Conservation (phyloP, 2,329 filamentous ascomycete genomes). For the Claviceps humidiphila region DNA sequence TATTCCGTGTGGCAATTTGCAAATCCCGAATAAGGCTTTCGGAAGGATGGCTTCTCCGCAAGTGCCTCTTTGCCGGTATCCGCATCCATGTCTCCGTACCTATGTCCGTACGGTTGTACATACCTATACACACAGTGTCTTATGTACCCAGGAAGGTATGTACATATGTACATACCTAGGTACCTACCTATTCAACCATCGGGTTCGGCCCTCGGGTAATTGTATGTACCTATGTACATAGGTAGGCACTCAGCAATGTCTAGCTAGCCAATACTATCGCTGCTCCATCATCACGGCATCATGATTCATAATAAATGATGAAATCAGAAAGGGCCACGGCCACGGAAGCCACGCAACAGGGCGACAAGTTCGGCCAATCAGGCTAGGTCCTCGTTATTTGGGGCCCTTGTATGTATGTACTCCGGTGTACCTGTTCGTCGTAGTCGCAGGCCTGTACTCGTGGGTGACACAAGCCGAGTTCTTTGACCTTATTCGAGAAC, state of each 20-base stretch:
- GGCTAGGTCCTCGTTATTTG: neutral
- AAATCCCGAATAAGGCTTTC: neutral
- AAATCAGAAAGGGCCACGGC: neutral
- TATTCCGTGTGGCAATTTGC: too few relatives aligned
- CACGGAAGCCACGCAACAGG: too few relatives aligned
- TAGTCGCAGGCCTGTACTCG: neutral
- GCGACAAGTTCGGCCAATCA: neutral
- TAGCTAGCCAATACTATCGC: neutral
- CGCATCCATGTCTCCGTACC: neutral
- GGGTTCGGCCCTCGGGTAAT: too few relatives aligned
- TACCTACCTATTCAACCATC: too few relatives aligned
- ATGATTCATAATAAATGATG: too few relatives aligned
- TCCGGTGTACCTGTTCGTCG: neutral
- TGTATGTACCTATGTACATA: too few relatives aligned
- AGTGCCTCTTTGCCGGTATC: neutral
- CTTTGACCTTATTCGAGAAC: too few relatives aligned
- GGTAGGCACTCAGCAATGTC: too few relatives aligned
- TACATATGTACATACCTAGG: too few relatives aligned
- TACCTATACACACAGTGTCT: too few relatives aligned
- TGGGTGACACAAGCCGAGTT: neutral
- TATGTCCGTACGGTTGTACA: too few relatives aligned
- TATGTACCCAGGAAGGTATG: neutral
- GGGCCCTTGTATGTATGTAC: neutral
- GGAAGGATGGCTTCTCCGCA: neutral
- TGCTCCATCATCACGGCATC: neutral